phyloP scores from a whole-genome alignment of 495 filamentous ascomycete genomes.

The Bombardia bombarda region DNA sequence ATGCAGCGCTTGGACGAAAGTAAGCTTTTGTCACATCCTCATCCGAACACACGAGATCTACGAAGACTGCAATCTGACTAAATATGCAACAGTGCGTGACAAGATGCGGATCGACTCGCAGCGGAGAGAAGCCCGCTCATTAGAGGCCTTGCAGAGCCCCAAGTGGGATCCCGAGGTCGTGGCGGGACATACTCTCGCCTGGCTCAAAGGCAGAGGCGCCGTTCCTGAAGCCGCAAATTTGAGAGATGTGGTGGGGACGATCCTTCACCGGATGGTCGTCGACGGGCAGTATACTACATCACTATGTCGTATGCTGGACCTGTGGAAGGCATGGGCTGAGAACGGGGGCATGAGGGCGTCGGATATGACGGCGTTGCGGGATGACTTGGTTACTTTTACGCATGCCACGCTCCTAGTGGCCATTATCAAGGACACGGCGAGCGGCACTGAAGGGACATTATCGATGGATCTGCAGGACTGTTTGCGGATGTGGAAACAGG shows the following conservation, averaged over 20 bases:
- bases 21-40: constrained; percentile 17
- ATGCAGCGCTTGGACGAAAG: constrained; percentile 32
- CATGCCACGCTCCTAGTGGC: constrained; percentile 46
- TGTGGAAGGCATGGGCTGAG: constrained; percentile 51
- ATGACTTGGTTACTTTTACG: constrained; percentile 39
- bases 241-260: constrained; percentile 38
- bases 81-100: constrained; percentile 24
- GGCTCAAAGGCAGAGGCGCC: constrained; percentile 31
- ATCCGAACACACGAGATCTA: too few relatives aligned
- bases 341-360: constrained; percentile 49
- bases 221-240: constrained; percentile 13
- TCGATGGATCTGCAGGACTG: constrained; percentile 56
- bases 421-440: constrained; percentile 39
- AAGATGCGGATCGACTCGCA: constrained; percentile 26
- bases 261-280: constrained; percentile 48
- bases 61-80: neutral
- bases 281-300: constrained; percentile 36
- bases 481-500: constrained; percentile 48
- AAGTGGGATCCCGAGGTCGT: constrained; percentile 46
- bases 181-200: constrained; percentile 39
- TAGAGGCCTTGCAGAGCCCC: constrained; percentile 50
- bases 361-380: constrained; percentile 38
- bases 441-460: constrained; percentile 41
- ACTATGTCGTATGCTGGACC: constrained; percentile 44
- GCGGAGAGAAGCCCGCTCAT: constrained; percentile 32